Evolutionary conservation across 2,329 filamentous ascomycete species (phyloP), one percentile per base, ranked within the genome.

Genomic region (Pezicula neosporulosa): DNA sequence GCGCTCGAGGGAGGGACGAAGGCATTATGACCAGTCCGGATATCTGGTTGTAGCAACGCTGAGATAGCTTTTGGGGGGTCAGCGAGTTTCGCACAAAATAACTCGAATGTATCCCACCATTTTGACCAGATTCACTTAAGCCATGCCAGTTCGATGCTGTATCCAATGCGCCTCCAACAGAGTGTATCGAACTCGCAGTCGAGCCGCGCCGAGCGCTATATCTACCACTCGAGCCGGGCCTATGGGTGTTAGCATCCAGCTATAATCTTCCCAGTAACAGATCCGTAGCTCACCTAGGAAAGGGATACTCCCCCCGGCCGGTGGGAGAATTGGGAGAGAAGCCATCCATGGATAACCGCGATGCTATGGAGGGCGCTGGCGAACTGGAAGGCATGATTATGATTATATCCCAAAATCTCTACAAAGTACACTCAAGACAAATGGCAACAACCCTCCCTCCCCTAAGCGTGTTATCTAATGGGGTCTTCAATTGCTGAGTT

Each of bases 41-140:
- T 84, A 59, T 93, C 90, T 27, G 90, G 87, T 65, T 96, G 89
- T 4, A 97, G 80, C n/a, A 97, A 79, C 1, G 90, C 96, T 8
- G 92, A 96, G 61, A 97, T 97, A 55, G 94, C 88, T 90, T 56
- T 12, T 44, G 48, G 64, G 64, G 37, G 51, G 50, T 44, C 21
- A 27, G 18, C 24, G 27, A 21, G 12, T 24, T 42, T 15, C 3
- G 30, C 21, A 13, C 13, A 24, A 19, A 21, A 21, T 12, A 9
- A 46, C 13, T 5, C 21, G 7, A 48, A 41, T 27, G 41, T 35
- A 48, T 67, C 68, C 28, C 68, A 89, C 86, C 91, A 80, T 96
- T 97, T 62, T 92, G 89, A 10, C 86, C 84, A n/a, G 84, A 82
- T 70, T 96, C 91, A 47, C 74, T 78, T 61, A 86, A 77, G 15